Evolutionary conservation across 2,329 filamentous ascomycete species (phyloP).

Genomic region (Alternaria infectoria): DNA sequence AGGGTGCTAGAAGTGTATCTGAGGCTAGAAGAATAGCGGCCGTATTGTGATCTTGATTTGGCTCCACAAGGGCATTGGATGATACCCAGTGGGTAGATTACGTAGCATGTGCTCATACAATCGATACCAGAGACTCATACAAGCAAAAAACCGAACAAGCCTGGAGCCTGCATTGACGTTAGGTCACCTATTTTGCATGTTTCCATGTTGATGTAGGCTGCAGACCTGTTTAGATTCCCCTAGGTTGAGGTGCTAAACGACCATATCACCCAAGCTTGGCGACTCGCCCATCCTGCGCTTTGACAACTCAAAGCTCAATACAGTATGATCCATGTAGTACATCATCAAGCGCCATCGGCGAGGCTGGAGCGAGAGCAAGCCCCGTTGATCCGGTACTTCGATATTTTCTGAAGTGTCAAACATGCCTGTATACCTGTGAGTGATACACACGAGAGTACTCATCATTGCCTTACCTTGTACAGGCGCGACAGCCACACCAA

Average conservation of each 20-base stretch:
- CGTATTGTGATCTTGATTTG: neutral
- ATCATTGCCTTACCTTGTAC: slow-evolving; percentile 56
- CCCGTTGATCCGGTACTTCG: neutral
- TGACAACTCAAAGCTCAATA: slow-evolving; percentile 72
- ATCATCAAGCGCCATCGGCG: slow-evolving; percentile 71
- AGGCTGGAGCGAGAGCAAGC: no score
- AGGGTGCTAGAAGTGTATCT: slow-evolving; percentile 15
- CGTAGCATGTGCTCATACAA: neutral
- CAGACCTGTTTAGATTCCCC: neutral
- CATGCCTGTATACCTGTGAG: neutral
- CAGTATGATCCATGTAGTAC: slow-evolving; percentile 72
- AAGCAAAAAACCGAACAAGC: neutral
- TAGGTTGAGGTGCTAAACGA: slow-evolving; percentile 21
- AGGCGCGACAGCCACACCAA: slow-evolving; percentile 72
- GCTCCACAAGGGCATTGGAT: neutral
- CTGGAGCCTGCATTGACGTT: neutral
- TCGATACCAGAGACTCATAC: neutral
- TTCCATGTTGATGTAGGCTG: neutral
- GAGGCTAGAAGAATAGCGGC: slow-evolving; percentile 2
- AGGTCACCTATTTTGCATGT: neutral
- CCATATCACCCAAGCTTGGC: slow-evolving; percentile 26
- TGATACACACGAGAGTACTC: neutral
- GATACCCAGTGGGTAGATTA: neutral
- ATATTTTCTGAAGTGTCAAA: neutral
- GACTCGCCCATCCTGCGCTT: slow-evolving; percentile 22